Percentiles rank a stretch among this genome's conserved stretches.
Evolutionary conservation across 2,329 filamentous ascomycete species (phyloP).

Genomic region (Fusarium ramigenum): DNA sequence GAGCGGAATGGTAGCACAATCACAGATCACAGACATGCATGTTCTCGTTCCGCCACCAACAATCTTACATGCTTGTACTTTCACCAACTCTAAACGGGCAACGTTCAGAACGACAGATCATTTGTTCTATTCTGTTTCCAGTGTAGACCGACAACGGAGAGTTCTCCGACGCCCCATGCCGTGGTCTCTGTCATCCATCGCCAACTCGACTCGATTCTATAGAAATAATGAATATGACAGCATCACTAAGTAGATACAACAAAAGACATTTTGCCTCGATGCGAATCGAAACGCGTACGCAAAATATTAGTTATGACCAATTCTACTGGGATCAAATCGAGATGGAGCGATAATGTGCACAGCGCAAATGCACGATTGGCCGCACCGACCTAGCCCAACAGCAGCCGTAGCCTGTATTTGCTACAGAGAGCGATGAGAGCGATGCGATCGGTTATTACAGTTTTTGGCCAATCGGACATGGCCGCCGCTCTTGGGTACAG

Average conservation of each 20-base stretch:
- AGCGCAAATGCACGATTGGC: background rate
- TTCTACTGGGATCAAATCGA: background rate
- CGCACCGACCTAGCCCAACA: background rate
- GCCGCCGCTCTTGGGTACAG: fast-evolving
- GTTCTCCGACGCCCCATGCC: too few relatives aligned
- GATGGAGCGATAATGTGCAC: background rate
- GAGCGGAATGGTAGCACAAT: too few relatives aligned
- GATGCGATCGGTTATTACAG: background rate
- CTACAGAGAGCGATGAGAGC: background rate
- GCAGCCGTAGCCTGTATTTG: too few relatives aligned
- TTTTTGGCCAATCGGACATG: background rate
- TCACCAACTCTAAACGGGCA: background rate
- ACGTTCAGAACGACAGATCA: too few relatives aligned
- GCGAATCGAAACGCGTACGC: background rate
- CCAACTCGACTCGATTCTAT: background rate
- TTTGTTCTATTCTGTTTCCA: background rate
- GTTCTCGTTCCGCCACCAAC: background rate
- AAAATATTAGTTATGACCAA: background rate
- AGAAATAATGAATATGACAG: background rate
- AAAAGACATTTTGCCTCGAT: background rate
- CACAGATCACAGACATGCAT: background rate
- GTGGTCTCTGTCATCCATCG: background rate
- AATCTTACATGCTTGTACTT: background rate
- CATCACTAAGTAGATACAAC: background rate
- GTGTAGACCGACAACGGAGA: background rate